Percentiles rank a stretch among this genome's conserved stretches.
Conservation (phyloP, 768 basidiomycete species). For the Leucogyrophana mollusca region DNA sequence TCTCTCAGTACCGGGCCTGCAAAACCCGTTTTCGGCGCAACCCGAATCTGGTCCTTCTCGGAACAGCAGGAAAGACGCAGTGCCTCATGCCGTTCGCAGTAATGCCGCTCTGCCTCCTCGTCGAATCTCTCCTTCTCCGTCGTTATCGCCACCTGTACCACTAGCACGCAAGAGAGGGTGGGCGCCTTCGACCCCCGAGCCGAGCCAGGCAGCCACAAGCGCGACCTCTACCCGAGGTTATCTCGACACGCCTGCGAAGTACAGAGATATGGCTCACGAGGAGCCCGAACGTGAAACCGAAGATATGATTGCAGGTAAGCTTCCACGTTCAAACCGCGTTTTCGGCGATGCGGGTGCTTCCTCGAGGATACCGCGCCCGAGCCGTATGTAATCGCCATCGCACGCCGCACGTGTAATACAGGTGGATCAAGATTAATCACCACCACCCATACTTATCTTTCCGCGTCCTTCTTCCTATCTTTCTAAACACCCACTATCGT, state of each 20-base stretch:
- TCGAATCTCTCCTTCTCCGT: conserved; percentile 19
- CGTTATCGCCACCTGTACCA: conserved; percentile 35
- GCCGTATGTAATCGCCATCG: conserved; percentile 19
- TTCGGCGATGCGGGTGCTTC: conserved; percentile 19
- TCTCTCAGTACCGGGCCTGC: conserved; percentile 60
- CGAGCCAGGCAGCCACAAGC: conserved; percentile 50
- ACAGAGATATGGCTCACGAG: conserved; percentile 37
- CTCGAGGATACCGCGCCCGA: conserved; percentile 20
- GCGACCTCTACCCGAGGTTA: conserved; percentile 60
- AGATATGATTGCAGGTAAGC: conserved; percentile 45
- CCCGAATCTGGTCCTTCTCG: conserved; percentile 23
- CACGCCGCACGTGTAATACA: conserved; percentile 15
- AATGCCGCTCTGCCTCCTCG: conserved; percentile 16
- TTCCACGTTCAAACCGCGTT: conserved; percentile 18
- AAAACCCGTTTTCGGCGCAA: conserved; percentile 57
- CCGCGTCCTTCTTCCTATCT: conserved; percentile 10
- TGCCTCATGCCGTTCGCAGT: conserved; percentile 19
- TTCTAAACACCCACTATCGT: conserved; percentile 13
- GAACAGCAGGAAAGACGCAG: conserved; percentile 20
- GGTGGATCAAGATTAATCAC: conserved; percentile 11
- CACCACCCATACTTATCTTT: conserved; percentile 12
- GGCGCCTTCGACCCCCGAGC: conserved; percentile 62
- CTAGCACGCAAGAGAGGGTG: conserved; percentile 66
- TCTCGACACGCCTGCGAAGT: conserved; percentile 68
- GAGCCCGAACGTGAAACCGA: conserved; percentile 41